Evolutionary conservation across 768 basidiomycete species (phyloP).

Genomic region (Macrolepiota fuliginosa): DNA sequence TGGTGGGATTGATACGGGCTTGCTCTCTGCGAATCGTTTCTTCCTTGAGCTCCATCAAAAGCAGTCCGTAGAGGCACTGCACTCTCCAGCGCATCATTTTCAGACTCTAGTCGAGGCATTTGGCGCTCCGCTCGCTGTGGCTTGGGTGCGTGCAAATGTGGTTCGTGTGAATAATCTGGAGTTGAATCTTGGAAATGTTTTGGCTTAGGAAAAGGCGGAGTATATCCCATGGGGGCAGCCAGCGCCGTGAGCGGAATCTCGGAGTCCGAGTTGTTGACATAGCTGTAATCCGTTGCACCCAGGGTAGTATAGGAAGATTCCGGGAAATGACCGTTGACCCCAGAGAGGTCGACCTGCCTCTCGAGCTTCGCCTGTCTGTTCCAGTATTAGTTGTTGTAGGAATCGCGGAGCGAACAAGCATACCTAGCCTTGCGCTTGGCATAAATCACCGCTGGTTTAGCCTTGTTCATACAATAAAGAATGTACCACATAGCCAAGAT

Average conservation of each 20-base stretch:
- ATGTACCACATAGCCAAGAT: constrained; percentile 84
- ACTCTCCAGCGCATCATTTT: background rate
- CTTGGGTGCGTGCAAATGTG: constrained; percentile 5
- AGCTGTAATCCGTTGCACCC: background rate
- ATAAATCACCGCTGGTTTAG: constrained; percentile 67
- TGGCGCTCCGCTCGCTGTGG: background rate
- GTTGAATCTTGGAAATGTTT: constrained; percentile 1
- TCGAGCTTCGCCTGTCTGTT: constrained; percentile 8
- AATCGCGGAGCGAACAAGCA: background rate
- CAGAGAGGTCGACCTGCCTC: background rate
- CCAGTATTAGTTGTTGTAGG: background rate
- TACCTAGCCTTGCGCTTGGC: constrained; percentile 70
- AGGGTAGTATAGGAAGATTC: background rate
- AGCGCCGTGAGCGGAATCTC: constrained; percentile 8
- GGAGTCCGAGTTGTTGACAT: constrained; percentile 1
- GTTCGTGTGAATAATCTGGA: background rate
- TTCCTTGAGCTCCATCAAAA: background rate
- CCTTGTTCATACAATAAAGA: constrained; percentile 62
- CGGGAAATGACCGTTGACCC: background rate
- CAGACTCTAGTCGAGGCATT: background rate
- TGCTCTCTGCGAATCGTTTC: background rate
- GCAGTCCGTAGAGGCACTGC: background rate
- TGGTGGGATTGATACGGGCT: background rate
- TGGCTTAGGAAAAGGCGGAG: background rate
- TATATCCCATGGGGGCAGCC: constrained; percentile 2